phyloP scores from a whole-genome alignment of 2,329 filamentous ascomycete genomes.

The Aspergillus sp. region DNA sequence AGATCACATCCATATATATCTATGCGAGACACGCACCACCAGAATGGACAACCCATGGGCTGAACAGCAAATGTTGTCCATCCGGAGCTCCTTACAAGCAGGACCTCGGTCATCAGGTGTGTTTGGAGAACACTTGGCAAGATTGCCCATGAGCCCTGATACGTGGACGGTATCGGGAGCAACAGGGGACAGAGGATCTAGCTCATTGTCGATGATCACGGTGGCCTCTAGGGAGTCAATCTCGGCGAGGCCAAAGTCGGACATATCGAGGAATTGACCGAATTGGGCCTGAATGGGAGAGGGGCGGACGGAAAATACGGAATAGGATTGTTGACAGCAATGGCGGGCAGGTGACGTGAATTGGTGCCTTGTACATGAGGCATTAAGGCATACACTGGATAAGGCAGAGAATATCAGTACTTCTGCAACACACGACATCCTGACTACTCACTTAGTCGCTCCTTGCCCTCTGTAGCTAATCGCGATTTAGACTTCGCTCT shows the following conservation, averaged over 20 bases:
- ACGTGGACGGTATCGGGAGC: conserved; percentile 36
- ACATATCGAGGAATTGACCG: too few relatives aligned
- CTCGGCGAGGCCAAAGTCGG: conserved; percentile 22
- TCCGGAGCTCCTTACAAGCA: conserved; percentile 37
- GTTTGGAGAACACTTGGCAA: conserved; percentile 30
- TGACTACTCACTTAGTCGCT: too few relatives aligned
- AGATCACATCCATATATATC: background rate
- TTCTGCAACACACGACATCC: too few relatives aligned
- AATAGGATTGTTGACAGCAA: too few relatives aligned
- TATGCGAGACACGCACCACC: conserved; percentile 29
- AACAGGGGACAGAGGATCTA: conserved; percentile 44
- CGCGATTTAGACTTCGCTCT: too few relatives aligned
- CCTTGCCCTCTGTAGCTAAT: too few relatives aligned
- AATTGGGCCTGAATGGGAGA: too few relatives aligned
- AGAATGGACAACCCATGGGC: conserved; percentile 47
- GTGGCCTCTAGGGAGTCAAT: conserved; percentile 41
- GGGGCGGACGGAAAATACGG: too few relatives aligned
- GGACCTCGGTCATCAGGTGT: conserved; percentile 30
- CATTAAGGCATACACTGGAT: too few relatives aligned
- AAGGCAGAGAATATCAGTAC: too few relatives aligned
- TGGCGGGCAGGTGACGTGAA: conserved; percentile 1
- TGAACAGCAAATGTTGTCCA: conserved; percentile 45
- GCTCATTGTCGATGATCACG: conserved; percentile 47
- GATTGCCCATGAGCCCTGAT: conserved; percentile 34
- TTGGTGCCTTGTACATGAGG: background rate